Conservation (phyloP, 176 grass and related monocot species). For the Aechmea fasciata region DNA sequence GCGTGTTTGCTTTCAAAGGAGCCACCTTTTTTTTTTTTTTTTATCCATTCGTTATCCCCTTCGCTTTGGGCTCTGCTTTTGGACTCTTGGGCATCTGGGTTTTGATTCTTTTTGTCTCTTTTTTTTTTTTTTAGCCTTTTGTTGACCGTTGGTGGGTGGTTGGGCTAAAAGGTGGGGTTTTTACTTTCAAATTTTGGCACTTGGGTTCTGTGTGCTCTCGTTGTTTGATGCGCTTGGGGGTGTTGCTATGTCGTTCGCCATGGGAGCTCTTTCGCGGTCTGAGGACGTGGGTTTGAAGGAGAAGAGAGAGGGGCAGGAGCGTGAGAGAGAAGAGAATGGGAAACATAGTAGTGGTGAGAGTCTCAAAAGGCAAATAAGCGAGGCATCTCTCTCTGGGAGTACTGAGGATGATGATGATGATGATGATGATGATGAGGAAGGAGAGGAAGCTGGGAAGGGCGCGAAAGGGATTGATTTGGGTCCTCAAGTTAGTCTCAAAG, state of each 20-base stretch:
- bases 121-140: not conserved
- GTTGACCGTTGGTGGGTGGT: not conserved
- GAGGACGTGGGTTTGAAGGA: constrained; percentile 38
- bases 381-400: constrained; percentile 25
- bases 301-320: constrained; percentile 10
- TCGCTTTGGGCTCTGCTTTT: not conserved
- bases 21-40: constrained; percentile 4
- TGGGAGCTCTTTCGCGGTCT: constrained; percentile 55
- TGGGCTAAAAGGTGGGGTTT: constrained; percentile 5
- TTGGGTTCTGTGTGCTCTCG: constrained; percentile 8
- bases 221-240: constrained; percentile 2
- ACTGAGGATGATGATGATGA: constrained; percentile 53
- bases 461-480: constrained; percentile 64
- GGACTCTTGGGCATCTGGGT: not conserved
- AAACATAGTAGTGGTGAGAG: constrained; percentile 16
- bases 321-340: constrained; percentile 12
- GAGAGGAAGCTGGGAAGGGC: constrained; percentile 37
- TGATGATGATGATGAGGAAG: constrained; percentile 49
- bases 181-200: constrained; percentile 1
- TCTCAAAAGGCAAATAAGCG: constrained; percentile 36
- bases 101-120: not conserved
- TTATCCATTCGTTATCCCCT: not conserved
- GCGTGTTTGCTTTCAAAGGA: not conserved
- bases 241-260: constrained; percentile 65
- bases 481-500: constrained; percentile 88